Base-by-base conservation (phyloP, 306 rosid species). In the Sindora glabra region DNA sequence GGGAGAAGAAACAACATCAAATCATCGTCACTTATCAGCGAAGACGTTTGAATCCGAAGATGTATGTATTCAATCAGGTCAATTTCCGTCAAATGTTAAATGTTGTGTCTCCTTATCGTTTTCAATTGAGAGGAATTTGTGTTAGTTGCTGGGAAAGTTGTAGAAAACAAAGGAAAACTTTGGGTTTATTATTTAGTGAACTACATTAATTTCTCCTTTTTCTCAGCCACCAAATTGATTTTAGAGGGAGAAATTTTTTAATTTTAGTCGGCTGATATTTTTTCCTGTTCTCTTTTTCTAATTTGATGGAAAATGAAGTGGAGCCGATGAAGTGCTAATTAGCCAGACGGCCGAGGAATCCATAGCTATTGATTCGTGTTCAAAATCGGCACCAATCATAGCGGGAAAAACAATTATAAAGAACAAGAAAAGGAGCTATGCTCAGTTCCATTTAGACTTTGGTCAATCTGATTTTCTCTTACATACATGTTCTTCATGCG, bases 371-470 rank as follows among this genome's bases (percentile, higher is more conserved):
- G 10, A 48, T 16, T 47, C 62, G 1, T 29, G 41, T 42, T 6
- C 61, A 12, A 50, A 53, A 26, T 60, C 63, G 54, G n/a, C n/a
- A 48, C 62, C 60, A 0, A 25, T 34, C 4, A 10, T 23, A 14
- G 57, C 67, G 32, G 77, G 70, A 33, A 81, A 12, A 72, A 41
- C 79, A 1, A 48, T 76, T 48, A 68, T 48, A 12, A 83, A 81
- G 76, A 91, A 88, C 71, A 83, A 91, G 85, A 88, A 87, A 69
- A 81, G 92, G 74, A 83, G 79, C 79, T 88, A 91, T 41, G 96
- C 92, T 3, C 90, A 91, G 56, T 76, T 83, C 36, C 83, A 92
- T 76, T 67, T 92, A 15, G 90, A 88, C 3, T 81, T 86, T 3
- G 96, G 96, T 18, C 95, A 91, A 67, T 85, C 88, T 24, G 95